Base-by-base conservation (phyloP, 768 basidiomycete species). In the Auricularia auricula-judae region DNA sequence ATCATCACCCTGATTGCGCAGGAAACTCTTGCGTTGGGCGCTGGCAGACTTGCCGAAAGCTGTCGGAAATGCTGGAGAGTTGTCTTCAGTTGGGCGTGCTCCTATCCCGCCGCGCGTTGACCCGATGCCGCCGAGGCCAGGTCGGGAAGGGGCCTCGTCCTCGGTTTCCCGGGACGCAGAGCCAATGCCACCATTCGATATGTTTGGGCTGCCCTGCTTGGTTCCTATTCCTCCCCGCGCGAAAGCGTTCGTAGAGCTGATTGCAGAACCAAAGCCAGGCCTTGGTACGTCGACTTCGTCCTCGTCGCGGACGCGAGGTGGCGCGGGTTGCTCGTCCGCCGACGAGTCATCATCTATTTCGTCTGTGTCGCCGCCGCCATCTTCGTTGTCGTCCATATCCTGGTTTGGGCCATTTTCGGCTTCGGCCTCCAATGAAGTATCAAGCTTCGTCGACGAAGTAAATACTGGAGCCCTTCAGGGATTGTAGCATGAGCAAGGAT, bases 391-490 rank as follows among this genome's bases (percentile, higher is more conserved):
- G 21, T 72, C 78, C 68, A 70, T 73, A 69, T 71, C 72, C 12
- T 64, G 7, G 2, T 72, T 70, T 23, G 64, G 66, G 1, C 65
- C 67, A 36, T 51, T 34, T 43, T 64, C 0, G 62, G 51, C 10
- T 63, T 68, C 16, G 67, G 44, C 14, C 66, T 63, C 62, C 65
- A 66, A 64, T 53, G 53, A n/a, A 8, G 47, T 39, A 21, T 67
- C 67, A 16, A 63, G 33, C 2, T 66, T 64, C 1, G 14, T 42
- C 18, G 85, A 79, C 1, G 84, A 81, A 12, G 89, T 83, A 70
- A 92, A 93, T 1, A 86, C 81, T 12, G 90, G 90, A 2, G 86
- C 85, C 34, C 68, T 68, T 53, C 63, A 39, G 63, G 29, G 36
- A 61, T 10, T 33, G 47, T 23, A 64, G 54, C 14, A 54, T 53